phyloP scores from a whole-genome alignment of 2,329 filamentous ascomycete species.

The Paecilomyces dactylethromorphus region DNA sequence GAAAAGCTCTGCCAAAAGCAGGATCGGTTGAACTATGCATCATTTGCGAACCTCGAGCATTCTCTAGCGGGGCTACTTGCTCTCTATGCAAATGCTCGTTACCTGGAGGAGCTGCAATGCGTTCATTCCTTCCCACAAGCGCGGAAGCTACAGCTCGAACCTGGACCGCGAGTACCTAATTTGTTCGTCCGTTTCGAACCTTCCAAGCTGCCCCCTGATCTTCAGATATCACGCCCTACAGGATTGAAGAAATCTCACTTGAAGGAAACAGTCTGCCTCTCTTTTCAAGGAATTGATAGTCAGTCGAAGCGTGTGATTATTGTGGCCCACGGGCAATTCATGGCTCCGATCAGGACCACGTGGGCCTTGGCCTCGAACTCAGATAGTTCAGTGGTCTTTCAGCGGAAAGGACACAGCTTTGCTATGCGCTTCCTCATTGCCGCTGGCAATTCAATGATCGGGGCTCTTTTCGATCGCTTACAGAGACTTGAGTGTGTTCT shows the following conservation, averaged over 20 bases:
- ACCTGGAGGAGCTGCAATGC: slow-evolving; percentile 21
- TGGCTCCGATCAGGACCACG: slow-evolving; percentile 18
- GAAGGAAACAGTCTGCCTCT: slow-evolving; percentile 28
- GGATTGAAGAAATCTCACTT: slow-evolving; percentile 20
- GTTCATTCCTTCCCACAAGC: slow-evolving; percentile 22
- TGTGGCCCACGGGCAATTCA: slow-evolving; percentile 29
- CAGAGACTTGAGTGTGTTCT: slow-evolving; percentile 33
- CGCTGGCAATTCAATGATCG: slow-evolving; percentile 28
- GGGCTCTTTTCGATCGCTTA: slow-evolving; percentile 27
- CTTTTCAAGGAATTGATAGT: slow-evolving; percentile 32
- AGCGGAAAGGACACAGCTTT: slow-evolving; percentile 26
- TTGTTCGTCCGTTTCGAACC: slow-evolving; percentile 27
- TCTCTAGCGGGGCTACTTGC: slow-evolving; percentile 29
- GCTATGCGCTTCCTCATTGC: slow-evolving; percentile 31
- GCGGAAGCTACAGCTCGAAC: slow-evolving; percentile 22
- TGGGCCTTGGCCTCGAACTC: slow-evolving; percentile 17
- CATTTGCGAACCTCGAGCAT: slow-evolving; percentile 28
- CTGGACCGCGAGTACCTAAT: slow-evolving; percentile 25
- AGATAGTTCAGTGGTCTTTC: slow-evolving; percentile 26
- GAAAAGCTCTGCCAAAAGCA: slow-evolving; percentile 16
- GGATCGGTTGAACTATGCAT: slow-evolving; percentile 16
- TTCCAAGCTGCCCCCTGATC: slow-evolving; percentile 20
- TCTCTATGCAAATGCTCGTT: slow-evolving; percentile 31
- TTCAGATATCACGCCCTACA: slow-evolving; percentile 22
- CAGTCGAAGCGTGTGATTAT: slow-evolving; percentile 24